Evolutionary conservation across 164 flowering plant genomes (phyloP).

Genomic region (Sextonia rubra): DNA sequence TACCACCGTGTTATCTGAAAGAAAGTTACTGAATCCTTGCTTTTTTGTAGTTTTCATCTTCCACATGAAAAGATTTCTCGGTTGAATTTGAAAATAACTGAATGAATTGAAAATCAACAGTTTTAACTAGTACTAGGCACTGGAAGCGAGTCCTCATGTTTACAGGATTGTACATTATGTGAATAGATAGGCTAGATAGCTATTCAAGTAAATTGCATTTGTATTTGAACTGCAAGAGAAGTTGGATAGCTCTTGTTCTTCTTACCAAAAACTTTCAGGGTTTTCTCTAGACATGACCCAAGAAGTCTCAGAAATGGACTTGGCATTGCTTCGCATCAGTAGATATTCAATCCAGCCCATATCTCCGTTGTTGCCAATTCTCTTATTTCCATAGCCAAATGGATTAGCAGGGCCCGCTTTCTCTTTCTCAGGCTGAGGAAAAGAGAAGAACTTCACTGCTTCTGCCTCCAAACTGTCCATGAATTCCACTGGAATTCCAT

Average conservation of each 20-base stretch:
- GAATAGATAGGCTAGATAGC: neutral
- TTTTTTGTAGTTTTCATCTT: no score
- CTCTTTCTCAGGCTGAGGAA: conserved; percentile 59
- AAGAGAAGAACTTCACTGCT: conserved; percentile 52
- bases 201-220: neutral
- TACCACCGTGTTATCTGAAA: neutral
- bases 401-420: conserved; percentile 62
- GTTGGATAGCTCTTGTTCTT: neutral
- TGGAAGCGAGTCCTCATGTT: no score
- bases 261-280: conserved; percentile 50
- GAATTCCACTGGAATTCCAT: conserved; percentile 58
- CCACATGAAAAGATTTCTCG: neutral
- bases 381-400: conserved; percentile 75
- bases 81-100: neutral
- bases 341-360: conserved; percentile 93
- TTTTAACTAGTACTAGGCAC: neutral
- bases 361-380: conserved; percentile 85
- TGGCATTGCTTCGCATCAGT: conserved; percentile 44
- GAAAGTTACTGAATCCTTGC: no score
- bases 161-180: no score
- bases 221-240: neutral
- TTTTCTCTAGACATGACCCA: conserved; percentile 31
- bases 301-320: conserved; percentile 24
- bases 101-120: neutral
- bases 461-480: conserved; percentile 47